phyloP scores from a whole-genome alignment of 2,329 filamentous ascomycete species.

The Lachnellula arida region DNA sequence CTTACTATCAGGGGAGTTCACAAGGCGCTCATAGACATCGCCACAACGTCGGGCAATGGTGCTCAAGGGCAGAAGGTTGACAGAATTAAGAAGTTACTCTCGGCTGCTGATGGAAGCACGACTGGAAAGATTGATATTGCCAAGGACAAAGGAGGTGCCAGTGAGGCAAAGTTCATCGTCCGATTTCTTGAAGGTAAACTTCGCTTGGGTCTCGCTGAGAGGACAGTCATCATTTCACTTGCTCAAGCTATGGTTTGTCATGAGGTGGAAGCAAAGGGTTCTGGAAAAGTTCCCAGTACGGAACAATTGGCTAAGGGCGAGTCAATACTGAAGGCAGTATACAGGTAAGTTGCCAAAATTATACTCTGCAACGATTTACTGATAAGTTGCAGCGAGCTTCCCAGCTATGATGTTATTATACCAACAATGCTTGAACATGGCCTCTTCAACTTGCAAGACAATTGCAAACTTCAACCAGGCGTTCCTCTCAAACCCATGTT shows the following conservation, averaged over 20 bases:
- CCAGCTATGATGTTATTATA: constrained; percentile 92
- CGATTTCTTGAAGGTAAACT: constrained; percentile 93
- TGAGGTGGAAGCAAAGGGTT: constrained; percentile 65
- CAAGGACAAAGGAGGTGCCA: constrained; percentile 88
- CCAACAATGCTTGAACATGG: constrained; percentile 84
- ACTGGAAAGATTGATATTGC: constrained; percentile 81
- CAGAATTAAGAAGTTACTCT: constrained; percentile 93
- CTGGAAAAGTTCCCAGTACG: constrained; percentile 61
- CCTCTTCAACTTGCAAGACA: constrained; percentile 73
- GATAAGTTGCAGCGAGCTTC: constrained; percentile 66
- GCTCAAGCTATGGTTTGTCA: constrained; percentile 85
- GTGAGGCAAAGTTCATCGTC: constrained; percentile 91
- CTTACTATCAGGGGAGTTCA: constrained; percentile 84
- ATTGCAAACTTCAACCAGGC: constrained; percentile 88
- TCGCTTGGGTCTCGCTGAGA: constrained; percentile 85
- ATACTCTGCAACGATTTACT: constrained; percentile 23
- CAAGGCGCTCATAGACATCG: constrained; percentile 81
- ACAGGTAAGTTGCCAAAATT: constrained; percentile 53
- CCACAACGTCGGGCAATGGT: constrained; percentile 79
- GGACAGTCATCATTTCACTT: constrained; percentile 82
- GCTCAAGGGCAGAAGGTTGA: constrained; percentile 89
- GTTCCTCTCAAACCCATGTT: constrained; percentile 98
- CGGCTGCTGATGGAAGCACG: constrained; percentile 72
- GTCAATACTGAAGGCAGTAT: constrained; percentile 81
- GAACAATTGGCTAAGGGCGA: constrained; percentile 80